Evolutionary conservation across 1,284 basidiomycete genomes (phyloP), one percentile per base, ranked within the genome.

Genomic region (Leccinum fallax): DNA sequence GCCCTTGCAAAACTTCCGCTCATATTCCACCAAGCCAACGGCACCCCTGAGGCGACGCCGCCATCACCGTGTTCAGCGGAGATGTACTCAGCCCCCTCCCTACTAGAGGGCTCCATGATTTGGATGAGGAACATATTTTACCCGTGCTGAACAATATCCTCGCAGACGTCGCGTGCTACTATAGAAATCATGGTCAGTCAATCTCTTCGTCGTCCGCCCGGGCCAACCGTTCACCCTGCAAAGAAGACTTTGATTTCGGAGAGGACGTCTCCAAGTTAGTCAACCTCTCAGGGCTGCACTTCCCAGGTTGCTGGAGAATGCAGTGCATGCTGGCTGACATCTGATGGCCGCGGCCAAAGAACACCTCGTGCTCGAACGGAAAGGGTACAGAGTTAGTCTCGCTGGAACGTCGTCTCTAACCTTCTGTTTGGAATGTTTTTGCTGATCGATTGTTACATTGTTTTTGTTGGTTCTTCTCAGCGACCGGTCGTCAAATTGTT

Each of bases 41-140:
- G 32, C 16, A n/a, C 24, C 5, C 48, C 55, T 6, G 52, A 61
- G 19, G 36, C 52, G 40, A 59, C 54, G 56, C 34, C 24, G 24
- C 24, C 24, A 52, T 59, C 16, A 56, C 32, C 16, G n/a, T 60
- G 19, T 67, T 60, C 58, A 58, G 61, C 11, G 64, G 67, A 21
- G 70, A 72, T 49, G 60, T 53, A 0, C 63, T 65, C 46, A 64
- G 64, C 19, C 71, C 21, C 73, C 46, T 68, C 69, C 10, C 61
- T 66, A 3, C 58, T 62, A 3, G 67, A 66, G 61, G 65, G 61
- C 40, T 61, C 63, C 16, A 59, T 70, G 26, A 57, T 62, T 9
- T 38, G 58, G 67, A 71, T 59, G 69, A 63, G 16, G 62, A 61
- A 53, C 53, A 69, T 8, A 60, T 60, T 49, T 36, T 56, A 26